Base-by-base conservation (phyloP, 306 rosid genomes). In the Hippophae tibetana region DNA sequence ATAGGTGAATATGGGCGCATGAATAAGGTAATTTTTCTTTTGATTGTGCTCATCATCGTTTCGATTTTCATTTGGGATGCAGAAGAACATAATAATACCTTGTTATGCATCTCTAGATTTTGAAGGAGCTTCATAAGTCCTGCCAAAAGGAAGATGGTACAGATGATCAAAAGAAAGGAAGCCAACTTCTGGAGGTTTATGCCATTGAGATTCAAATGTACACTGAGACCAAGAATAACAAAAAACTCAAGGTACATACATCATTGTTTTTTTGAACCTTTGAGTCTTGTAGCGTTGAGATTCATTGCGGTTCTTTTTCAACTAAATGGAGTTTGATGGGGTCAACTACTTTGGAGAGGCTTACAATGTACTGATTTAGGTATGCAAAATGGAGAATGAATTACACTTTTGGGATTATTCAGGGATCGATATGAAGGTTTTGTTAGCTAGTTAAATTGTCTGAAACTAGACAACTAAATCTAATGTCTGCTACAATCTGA, bases 81-180 rank as follows among this genome's bases (percentile, higher is more conserved):
- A 7, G 0, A 60, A 27, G 62, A 8, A 41, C 8, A 53, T 44
- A 50, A 40, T 47, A 8, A 3, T 66, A 56, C 59, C 65, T 69
- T 59, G 14, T 69, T 69, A 63, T 63, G 27, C 40, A 51, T 66
- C 49, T 14, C 51, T 74, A 92, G 96, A 92, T 92, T 66, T 76
- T 92, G 81, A 92, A 92, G 82, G 95, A 87, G 69, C 95, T 87
- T 70, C 96, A 85, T 67, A 87, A 76, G 71, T 90, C 98, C 53
- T 90, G 96, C 67, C 96, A 88, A 87, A 79, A 78, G 65, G 96
- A 90, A 77, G 98, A 83, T 76, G 98, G 98, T 47, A 83, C 95
- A 13, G 98, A 92, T 82, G 98, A 92, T 76, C 98, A 92, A 64
- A 92, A 87, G 83, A 92, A 87, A 78, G 98, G 98, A 83, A 92